Percentiles rank a stretch among this genome's conserved stretches.
phyloP scores from a whole-genome alignment of 106 monocot genomes.

The Acorus calamus region DNA sequence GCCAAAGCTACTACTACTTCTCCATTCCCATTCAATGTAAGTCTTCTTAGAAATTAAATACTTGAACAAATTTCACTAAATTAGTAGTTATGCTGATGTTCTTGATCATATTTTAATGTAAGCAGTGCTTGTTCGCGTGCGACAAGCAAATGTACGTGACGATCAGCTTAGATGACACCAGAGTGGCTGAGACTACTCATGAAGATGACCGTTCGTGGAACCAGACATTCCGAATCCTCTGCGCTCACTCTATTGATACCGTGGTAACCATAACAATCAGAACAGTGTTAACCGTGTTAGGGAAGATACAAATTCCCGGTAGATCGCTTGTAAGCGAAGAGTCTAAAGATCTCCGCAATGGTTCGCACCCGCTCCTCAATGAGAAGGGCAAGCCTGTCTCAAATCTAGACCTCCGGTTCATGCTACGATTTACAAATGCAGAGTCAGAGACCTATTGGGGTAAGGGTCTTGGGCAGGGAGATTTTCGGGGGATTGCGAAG shows the following conservation, averaged over 20 bases:
- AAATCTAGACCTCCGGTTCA: slow-evolving; percentile 6
- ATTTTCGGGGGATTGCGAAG: background rate
- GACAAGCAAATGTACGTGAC: slow-evolving; percentile 17
- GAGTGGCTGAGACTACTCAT: slow-evolving; percentile 28
- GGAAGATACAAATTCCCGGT: slow-evolving; percentile 11
- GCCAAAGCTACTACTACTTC: background rate
- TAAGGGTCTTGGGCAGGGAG: background rate
- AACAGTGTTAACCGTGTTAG: slow-evolving; percentile 8
- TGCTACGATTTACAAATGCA: slow-evolving; percentile 14
- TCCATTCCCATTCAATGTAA: slow-evolving; percentile 7
- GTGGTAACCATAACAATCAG: slow-evolving; percentile 12
- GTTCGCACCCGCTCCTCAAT: slow-evolving; percentile 1
- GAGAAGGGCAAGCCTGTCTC: slow-evolving; percentile 8
- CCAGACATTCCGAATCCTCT: slow-evolving; percentile 27
- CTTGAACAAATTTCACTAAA: background rate
- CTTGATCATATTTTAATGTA: background rate
- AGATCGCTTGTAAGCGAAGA: background rate
- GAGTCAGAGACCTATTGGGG: slow-evolving; percentile 20
- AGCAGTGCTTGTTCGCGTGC: slow-evolving; percentile 19
- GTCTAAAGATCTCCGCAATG: background rate
- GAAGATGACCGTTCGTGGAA: slow-evolving; percentile 22
- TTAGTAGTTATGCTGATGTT: background rate
- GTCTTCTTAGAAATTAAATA: no score
- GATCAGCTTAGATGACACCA: slow-evolving; percentile 21
- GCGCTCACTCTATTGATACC: slow-evolving; percentile 20